Conservation (phyloP, 345 rosid species). For the Leavenworthia alabamica region DNA sequence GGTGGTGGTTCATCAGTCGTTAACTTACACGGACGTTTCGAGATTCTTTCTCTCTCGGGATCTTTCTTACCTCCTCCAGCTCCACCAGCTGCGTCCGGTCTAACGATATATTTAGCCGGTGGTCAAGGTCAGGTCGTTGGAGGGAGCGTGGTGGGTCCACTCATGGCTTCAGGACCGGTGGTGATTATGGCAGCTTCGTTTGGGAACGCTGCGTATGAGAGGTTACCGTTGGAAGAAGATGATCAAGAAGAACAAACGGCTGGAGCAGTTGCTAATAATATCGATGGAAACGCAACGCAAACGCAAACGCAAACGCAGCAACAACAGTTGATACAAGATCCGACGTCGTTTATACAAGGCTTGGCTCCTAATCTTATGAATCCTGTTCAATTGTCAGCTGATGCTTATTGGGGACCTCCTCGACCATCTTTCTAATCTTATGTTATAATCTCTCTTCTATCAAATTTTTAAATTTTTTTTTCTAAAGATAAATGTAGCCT, state of each 20-base stretch:
- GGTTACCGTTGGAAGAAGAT: conserved; percentile 80
- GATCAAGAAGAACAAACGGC: conserved; percentile 35
- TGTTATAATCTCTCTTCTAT: conserved; percentile 9
- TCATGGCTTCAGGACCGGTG: conserved; percentile 78
- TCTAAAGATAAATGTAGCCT: conserved; percentile 28
- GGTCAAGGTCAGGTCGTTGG: conserved; percentile 97
- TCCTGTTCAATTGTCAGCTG: conserved; percentile 56
- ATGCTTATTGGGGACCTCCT: conserved; percentile 68
- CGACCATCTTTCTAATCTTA: conserved; percentile 47
- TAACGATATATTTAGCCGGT: conserved; percentile 85
- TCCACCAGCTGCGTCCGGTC: conserved; percentile 78
- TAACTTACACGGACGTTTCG: conserved; percentile 83
- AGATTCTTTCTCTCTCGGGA: conserved; percentile 81
- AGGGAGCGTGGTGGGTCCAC: conserved; percentile 80
- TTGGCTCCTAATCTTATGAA: conserved; percentile 68
- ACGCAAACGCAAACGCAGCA: conserved; percentile 41
- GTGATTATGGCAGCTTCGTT: conserved; percentile 95
- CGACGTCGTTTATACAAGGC: conserved; percentile 60
- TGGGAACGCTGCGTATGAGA: conserved; percentile 94
- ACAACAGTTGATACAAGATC: conserved; percentile 66
- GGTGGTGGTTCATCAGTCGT: conserved; percentile 54
- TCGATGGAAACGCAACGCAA: conserved; percentile 32
- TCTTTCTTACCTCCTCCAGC: conserved; percentile 94
- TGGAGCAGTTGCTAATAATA: conserved; percentile 19
- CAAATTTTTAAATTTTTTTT: conserved; percentile 9